phyloP scores from a whole-genome alignment of 2,329 filamentous ascomycete species.

The Arthrobotrys megalospora region DNA sequence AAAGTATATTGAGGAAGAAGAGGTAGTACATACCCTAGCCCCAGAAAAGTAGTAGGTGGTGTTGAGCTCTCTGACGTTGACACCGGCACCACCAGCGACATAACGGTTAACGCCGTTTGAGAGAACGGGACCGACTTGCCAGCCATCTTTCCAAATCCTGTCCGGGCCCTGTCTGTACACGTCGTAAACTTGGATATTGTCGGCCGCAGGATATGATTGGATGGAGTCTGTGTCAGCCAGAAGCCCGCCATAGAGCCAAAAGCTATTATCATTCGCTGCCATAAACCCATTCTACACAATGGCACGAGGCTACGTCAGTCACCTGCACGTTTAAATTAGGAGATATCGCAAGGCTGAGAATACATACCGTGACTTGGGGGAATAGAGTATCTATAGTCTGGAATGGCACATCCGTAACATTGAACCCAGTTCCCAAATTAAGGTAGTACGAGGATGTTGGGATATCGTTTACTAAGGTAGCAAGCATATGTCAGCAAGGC shows the following conservation, averaged over 20 bases:
- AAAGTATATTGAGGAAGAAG: background rate
- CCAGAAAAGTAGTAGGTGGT: conserved; percentile 55
- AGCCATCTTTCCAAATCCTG: conserved; percentile 51
- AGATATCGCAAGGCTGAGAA: conserved; percentile 1
- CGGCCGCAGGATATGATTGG: conserved; percentile 34
- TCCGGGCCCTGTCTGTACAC: conserved; percentile 58
- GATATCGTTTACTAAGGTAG: conserved; percentile 38
- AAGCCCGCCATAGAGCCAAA: conserved; percentile 63
- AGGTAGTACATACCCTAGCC: conserved; percentile 35
- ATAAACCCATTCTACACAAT: conserved; percentile 62
- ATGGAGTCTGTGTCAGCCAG: conserved; percentile 57
- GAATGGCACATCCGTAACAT: conserved; percentile 48
- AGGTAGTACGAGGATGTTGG: conserved; percentile 50
- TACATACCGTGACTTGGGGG: conserved; percentile 49
- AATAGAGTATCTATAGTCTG: conserved; percentile 50
- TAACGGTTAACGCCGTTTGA: conserved; percentile 59
- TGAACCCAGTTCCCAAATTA: conserved; percentile 50
- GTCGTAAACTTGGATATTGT: conserved; percentile 59
- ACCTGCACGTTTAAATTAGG: conserved; percentile 1
- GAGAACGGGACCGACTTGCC: conserved; percentile 29
- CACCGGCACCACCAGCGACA: conserved; percentile 62
- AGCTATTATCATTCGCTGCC: conserved; percentile 64
- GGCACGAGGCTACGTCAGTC: conserved; percentile 4
- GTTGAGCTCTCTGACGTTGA: conserved; percentile 62
- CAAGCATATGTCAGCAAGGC: conserved; percentile 33